These are phyloP conservation scores for Cercospora canescens DNA, from an alignment of 2,329 filamentous ascomycete species.

Conservation along the genomic window DNA sequence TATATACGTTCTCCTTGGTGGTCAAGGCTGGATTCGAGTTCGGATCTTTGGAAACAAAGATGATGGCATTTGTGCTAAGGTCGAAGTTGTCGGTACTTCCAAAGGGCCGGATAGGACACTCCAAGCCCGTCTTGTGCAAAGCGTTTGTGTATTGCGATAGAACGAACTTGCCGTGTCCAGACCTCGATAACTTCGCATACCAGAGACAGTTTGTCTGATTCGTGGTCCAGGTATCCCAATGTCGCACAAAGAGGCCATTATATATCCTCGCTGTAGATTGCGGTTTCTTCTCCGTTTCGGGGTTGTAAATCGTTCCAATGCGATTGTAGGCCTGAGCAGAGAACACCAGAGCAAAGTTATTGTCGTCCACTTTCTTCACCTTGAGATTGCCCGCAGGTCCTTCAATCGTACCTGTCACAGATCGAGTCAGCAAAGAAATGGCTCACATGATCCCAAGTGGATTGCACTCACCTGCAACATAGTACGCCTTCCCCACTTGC, in stretches of 20 bases:
- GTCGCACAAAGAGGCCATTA: conserved; percentile 53
- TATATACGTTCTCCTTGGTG: conserved; percentile 82
- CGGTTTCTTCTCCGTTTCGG: conserved; percentile 50
- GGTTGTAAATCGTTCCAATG: conserved; percentile 63
- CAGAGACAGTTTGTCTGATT: conserved; percentile 72
- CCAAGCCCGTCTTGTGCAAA: conserved; percentile 59
- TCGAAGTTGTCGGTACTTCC: conserved; percentile 82
- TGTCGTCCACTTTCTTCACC: conserved; percentile 39
- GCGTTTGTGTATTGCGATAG: conserved; percentile 61
- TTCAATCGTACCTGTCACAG: conserved; percentile 40
- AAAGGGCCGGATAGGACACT: conserved; percentile 73
- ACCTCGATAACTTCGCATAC: conserved; percentile 60
- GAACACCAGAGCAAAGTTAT: conserved; percentile 47
- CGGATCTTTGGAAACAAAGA: conserved; percentile 76
- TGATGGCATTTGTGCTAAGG: conserved; percentile 63
- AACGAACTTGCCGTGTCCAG: conserved; percentile 36
- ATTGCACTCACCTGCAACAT: conserved; percentile 32
- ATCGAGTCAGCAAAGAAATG: not conserved
- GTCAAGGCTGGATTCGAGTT: conserved; percentile 68
- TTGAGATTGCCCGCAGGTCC: conserved; percentile 53
- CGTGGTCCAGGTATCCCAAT: conserved; percentile 61
- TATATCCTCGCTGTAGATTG: conserved; percentile 51
- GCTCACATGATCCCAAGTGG: not conserved
- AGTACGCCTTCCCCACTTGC: conserved; percentile 32
- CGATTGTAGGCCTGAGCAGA: conserved; percentile 62